Conservation (phyloP, 805 yeast genomes). For the Suhomyces canberraensis region DNA sequence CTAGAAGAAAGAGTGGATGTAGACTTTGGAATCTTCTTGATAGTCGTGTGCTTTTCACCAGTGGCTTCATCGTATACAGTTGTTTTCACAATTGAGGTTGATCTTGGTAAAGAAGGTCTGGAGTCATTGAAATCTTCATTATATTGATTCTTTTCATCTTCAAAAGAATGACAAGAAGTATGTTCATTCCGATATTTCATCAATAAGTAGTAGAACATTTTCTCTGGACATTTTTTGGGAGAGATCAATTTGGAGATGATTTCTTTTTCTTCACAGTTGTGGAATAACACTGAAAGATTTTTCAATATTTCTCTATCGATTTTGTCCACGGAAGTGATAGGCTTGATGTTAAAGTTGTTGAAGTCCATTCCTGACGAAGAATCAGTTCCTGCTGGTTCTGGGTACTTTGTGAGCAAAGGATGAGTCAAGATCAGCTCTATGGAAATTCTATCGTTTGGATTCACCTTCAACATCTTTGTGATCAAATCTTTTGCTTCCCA, state of each 20-base stretch:
- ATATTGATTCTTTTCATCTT: slow-evolving; percentile 11
- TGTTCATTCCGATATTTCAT: slow-evolving; percentile 74
- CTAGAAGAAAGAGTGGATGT: slow-evolving; percentile 21
- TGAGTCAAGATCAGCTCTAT: slow-evolving; percentile 75
- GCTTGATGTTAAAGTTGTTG: slow-evolving; percentile 24
- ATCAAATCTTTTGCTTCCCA: slow-evolving; percentile 86
- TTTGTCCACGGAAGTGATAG: slow-evolving; percentile 41
- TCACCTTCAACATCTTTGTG: slow-evolving; percentile 72
- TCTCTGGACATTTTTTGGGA: slow-evolving; percentile 65
- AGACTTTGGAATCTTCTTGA: slow-evolving; percentile 21
- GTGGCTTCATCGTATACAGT: slow-evolving; percentile 30
- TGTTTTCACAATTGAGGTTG: slow-evolving; percentile 40
- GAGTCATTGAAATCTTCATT: slow-evolving; percentile 24
- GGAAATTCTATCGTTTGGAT: slow-evolving; percentile 76
- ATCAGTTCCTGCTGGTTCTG: slow-evolving; percentile 27
- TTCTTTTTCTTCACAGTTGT: slow-evolving; percentile 59
- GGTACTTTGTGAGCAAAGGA: slow-evolving; percentile 78
- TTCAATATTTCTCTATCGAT: slow-evolving; percentile 74
- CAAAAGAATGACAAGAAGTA: slow-evolving; percentile 12
- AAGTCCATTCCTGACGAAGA: slow-evolving; percentile 10
- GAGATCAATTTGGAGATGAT: slow-evolving; percentile 53
- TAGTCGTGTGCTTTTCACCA: slow-evolving; percentile 21
- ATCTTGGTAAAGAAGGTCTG: slow-evolving; percentile 35
- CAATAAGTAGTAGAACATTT: slow-evolving; percentile 73
- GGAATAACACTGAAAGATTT: slow-evolving; percentile 76